Base-by-base conservation (phyloP, 768 basidiomycete species). In the Auricularia sp. region DNA sequence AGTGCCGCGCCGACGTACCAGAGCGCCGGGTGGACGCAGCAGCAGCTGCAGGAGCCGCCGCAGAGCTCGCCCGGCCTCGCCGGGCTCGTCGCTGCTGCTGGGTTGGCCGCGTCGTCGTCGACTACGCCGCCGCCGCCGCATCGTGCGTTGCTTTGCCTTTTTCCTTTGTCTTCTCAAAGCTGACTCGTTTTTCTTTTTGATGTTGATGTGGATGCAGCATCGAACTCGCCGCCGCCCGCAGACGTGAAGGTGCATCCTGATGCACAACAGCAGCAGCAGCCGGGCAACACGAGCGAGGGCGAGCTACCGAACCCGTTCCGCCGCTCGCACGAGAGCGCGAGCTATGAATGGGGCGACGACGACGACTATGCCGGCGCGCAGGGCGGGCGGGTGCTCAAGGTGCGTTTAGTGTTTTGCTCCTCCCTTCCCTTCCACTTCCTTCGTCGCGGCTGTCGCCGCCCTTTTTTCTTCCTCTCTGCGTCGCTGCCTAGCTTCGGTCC, bases 261-360 rank as follows among this genome's bases (percentile, higher is more conserved):
- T 13, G 39, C 24, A 29, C 24, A 29, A 29, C 24, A 29, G 24
- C 24, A 29, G 24, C 11, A 44, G 44, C 8, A 44, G 44, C 8
- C 14, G 16, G 56, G 56, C 16, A 59, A 59, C 56, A 59, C 13
- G 21, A 8, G 7, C 14, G 56, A 59, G 34, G 56, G 56, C 56
- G 56, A 59, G 34, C 56, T 59, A 3, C 56, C 56, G 29, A 59
- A 59, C 24, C 56, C 56, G 29, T 59, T 59, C 56, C n/a, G 56
- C 11, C 11, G 11, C 16, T 18, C 16, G 16, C 29, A 35, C 29
- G 56, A 59, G 34, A 35, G 56, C 56, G 56, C 24, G 56, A 59
- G 56, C 34, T 29, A 29, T 10, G 56, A 59, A 18, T 29, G 34
- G 29, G 24, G 56, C 29, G 56, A 59, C 34, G 56, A 59, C 29